Conservation (phyloP, 768 basidiomycete species). For the Russula foetens region DNA sequence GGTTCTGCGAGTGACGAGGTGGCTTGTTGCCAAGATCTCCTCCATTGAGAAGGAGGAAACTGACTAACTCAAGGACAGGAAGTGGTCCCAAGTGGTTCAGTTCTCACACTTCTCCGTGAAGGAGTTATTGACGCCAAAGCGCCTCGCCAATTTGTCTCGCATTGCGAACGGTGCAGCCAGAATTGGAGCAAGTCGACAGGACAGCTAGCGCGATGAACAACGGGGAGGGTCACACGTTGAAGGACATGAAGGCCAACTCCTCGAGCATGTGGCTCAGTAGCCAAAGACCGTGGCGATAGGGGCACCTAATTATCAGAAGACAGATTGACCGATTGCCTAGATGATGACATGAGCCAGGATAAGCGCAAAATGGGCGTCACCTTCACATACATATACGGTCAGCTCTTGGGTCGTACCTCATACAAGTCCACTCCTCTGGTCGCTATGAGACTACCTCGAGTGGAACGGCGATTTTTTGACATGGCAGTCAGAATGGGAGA, state of each 20-base stretch:
- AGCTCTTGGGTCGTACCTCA: no score
- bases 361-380: no score
- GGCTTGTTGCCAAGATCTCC: neutral
- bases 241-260: neutral
- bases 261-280: neutral
- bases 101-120: neutral
- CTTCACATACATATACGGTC: no score
- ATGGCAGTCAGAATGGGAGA: no score
- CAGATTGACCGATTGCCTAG: neutral
- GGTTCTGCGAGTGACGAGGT: neutral
- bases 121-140: neutral
- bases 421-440: no score
- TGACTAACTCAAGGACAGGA: neutral
- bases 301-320: neutral
- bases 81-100: neutral
- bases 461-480: no score
- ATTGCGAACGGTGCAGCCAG: neutral
- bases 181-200: no score
- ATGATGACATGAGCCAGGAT: no score
- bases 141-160: neutral
- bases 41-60: neutral
- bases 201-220: no score
- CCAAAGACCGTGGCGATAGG: no score
- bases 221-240: no score
- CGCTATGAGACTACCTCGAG: no score